These are phyloP conservation scores for Trichoderma gracile DNA, from an alignment of 2,329 filamentous ascomycete species.

Conservation along the genomic window DNA sequence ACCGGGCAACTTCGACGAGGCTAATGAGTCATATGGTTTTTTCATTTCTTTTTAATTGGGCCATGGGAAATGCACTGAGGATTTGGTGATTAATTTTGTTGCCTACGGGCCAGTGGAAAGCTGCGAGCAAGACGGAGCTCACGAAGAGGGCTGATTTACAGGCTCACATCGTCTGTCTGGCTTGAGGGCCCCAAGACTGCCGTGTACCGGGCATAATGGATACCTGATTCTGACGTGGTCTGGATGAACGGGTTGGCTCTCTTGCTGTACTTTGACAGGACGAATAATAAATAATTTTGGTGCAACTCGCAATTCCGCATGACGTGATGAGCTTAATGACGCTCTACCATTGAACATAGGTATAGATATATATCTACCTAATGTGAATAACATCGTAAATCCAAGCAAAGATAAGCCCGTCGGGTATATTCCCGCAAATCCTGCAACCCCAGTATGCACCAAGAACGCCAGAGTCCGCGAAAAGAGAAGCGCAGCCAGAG, in stretches of 20 bases:
- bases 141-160: neutral
- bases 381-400: neutral
- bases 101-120: conserved; percentile 15
- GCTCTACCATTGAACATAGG: too few species aligned
- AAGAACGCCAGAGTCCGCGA: conserved; percentile 24
- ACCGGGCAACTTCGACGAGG: conserved; percentile 36
- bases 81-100: conserved; percentile 28
- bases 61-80: conserved; percentile 36
- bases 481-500: neutral
- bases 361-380: neutral
- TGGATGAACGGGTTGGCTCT: conserved; percentile 33
- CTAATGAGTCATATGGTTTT: conserved; percentile 41
- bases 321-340: neutral
- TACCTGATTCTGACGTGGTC: conserved; percentile 32
- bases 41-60: conserved; percentile 39
- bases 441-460: conserved; percentile 33
- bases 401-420: neutral
- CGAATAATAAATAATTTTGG: conserved; percentile 35
- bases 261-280: conserved; percentile 37
- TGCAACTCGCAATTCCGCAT: neutral
- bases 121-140: conserved; percentile 5
- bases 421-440: neutral
- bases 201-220: conserved; percentile 31
- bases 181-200: conserved; percentile 18
- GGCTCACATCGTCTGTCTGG: conserved; percentile 1